A percentile compares a stretch with the other conserved stretches of the same genome.
Evolutionary conservation across 1,284 basidiomycete genomes (phyloP).

Genomic region (Sphagnurus paluster): DNA sequence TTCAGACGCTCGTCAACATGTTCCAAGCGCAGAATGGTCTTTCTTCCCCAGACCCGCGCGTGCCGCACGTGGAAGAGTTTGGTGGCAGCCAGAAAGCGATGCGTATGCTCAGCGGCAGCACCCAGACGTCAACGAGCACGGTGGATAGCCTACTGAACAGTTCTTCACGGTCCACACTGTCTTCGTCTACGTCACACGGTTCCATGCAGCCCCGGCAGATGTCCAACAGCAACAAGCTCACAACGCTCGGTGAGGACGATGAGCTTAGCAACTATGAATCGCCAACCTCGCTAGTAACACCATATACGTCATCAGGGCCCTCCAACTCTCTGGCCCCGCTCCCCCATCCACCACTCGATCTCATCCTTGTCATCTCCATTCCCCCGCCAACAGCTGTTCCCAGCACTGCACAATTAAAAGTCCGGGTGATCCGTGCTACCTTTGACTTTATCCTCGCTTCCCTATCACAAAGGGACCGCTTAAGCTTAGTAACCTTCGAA

Average conservation of each 20-base stretch:
- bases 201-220: slow-evolving; percentile 39
- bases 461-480: slow-evolving; percentile 72
- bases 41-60: slow-evolving; percentile 33
- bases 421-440: slow-evolving; percentile 82
- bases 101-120: slow-evolving; percentile 77
- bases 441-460: slow-evolving; percentile 83
- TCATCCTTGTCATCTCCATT: slow-evolving; percentile 89
- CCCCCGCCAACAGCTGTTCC: slow-evolving; percentile 73
- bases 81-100: slow-evolving; percentile 72
- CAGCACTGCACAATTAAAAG: slow-evolving; percentile 79
- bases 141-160: slow-evolving; percentile 69
- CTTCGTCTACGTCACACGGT: slow-evolving; percentile 69
- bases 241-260: slow-evolving; percentile 71
- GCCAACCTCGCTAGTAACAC: slow-evolving; percentile 63
- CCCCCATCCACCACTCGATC: slow-evolving; percentile 85
- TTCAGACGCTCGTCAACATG: slow-evolving; percentile 71
- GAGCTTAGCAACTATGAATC: slow-evolving; percentile 56
- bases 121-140: slow-evolving; percentile 65
- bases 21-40: slow-evolving; percentile 54
- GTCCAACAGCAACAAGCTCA: slow-evolving; percentile 49
- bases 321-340: slow-evolving; percentile 79
- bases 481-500: slow-evolving; percentile 89
- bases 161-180: slow-evolving; percentile 65
- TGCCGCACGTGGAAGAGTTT: slow-evolving; percentile 72
- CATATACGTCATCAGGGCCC: slow-evolving; percentile 72